Percentiles rank a stretch among this genome's conserved stretches.
Evolutionary conservation across 2,329 filamentous ascomycete species (phyloP).

Genomic region (Stagonosporopsis rhizophila): DNA sequence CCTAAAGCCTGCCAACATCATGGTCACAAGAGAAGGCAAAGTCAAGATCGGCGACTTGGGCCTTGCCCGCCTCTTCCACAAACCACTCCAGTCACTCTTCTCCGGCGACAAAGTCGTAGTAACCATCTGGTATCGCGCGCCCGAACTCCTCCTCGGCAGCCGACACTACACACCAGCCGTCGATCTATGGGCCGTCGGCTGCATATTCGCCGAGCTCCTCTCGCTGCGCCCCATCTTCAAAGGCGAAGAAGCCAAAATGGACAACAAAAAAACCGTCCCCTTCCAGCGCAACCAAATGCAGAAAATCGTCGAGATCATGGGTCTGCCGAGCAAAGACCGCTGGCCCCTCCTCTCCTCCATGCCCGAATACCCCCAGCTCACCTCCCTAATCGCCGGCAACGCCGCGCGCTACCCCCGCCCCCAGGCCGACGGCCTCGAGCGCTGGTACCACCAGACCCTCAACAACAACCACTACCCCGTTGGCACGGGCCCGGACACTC

Average conservation of each 20-base stretch:
- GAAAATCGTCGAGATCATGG: constrained; percentile 97
- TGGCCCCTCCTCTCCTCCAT: constrained; percentile 87
- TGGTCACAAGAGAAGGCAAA: constrained; percentile 88
- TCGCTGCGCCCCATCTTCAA: constrained; percentile 96
- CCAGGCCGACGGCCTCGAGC: constrained; percentile 67
- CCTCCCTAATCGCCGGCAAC: constrained; percentile 56
- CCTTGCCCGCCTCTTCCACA: constrained; percentile 89
- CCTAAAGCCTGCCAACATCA: constrained; percentile 97
- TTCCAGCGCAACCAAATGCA: constrained; percentile 99
- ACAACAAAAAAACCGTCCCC: constrained; percentile 94
- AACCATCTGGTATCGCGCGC: constrained; percentile 98
- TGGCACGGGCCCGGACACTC: constrained; percentile 45
- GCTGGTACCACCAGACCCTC: constrained; percentile 62
- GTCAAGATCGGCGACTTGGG: constrained; percentile 96
- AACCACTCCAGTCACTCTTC: constrained; percentile 89
- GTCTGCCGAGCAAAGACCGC: constrained; percentile 83
- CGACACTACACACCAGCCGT: constrained; percentile 98
- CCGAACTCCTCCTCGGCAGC: constrained; percentile 88
- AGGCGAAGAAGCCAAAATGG: constrained; percentile 98
- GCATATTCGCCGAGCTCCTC: constrained; percentile 94
- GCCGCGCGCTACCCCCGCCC: constrained; percentile 58
- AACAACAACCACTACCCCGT: constrained; percentile 56
- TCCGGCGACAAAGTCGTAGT: constrained; percentile 97
- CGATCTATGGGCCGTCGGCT: constrained; percentile 96
- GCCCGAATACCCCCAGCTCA: constrained; percentile 82